A percentile compares a stretch with the other conserved stretches of the same genome.
phyloP scores from a whole-genome alignment of 1,139 yeast genomes.

The Kodamaea sp. region DNA sequence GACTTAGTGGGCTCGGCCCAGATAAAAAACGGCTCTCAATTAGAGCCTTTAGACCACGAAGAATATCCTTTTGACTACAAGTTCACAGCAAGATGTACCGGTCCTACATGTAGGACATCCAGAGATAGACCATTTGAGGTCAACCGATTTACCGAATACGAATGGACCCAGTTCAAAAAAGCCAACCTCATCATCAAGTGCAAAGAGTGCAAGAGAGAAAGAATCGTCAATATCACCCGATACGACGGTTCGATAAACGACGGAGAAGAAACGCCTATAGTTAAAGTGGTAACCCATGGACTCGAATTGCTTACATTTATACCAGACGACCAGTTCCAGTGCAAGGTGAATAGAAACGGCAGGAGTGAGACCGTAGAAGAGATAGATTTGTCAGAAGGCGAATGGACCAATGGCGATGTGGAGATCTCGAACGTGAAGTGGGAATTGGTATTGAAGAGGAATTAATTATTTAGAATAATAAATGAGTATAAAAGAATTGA shows the following conservation, averaged over 20 bases:
- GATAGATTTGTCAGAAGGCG: constrained; percentile 21
- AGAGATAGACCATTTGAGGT: constrained; percentile 22
- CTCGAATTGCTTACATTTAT: constrained; percentile 18
- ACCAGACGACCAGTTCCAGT: constrained; percentile 20
- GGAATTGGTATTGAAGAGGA: constrained; percentile 7
- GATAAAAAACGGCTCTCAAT: constrained; percentile 17
- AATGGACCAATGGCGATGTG: constrained; percentile 21
- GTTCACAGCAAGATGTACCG: constrained; percentile 19
- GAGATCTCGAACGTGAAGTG: constrained; percentile 16
- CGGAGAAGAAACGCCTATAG: constrained; percentile 11
- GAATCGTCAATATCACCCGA: constrained; percentile 16
- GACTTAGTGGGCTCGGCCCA: constrained; percentile 13
- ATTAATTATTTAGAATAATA: too few relatives aligned
- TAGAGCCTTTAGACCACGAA: constrained; percentile 19
- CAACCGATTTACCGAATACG: constrained; percentile 19
- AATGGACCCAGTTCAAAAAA: constrained; percentile 17
- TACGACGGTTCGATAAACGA: constrained; percentile 11
- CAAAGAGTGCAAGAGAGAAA: constrained; percentile 19
- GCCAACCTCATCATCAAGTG: constrained; percentile 22
- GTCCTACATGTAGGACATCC: constrained; percentile 14
- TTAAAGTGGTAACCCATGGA: constrained; percentile 20
- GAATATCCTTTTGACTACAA: constrained; percentile 21
- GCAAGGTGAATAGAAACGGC: constrained; percentile 12
- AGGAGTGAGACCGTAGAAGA: constrained; percentile 16
- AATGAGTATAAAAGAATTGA: too few relatives aligned